Percentiles rank a stretch among this genome's conserved stretches.
Conservation (phyloP, 352 stramenopile species). For the Globisporangium heterothallicum region DNA sequence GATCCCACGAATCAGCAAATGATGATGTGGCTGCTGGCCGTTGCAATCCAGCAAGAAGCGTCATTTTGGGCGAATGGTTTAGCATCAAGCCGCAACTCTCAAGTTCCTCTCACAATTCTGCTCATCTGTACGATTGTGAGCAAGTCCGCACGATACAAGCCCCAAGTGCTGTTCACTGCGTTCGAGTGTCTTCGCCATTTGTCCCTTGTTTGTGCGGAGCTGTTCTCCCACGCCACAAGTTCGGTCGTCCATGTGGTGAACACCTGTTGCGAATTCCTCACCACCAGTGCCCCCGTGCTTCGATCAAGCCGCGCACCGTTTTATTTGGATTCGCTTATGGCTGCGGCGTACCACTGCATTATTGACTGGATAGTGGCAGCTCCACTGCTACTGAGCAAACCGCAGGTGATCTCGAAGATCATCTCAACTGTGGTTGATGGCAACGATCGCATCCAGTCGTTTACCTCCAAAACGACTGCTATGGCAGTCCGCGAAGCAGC, state of each 20-base stretch:
- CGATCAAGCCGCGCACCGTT: constrained; percentile 68
- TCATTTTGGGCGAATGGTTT: constrained; percentile 76
- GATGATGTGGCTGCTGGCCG: constrained; percentile 84
- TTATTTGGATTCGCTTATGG: constrained; percentile 82
- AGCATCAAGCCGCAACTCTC: constrained; percentile 76
- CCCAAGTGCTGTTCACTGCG: constrained; percentile 78
- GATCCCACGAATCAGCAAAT: constrained; percentile 88
- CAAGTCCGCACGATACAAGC: constrained; percentile 79
- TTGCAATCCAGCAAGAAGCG: constrained; percentile 85
- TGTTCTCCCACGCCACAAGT: constrained; percentile 70
- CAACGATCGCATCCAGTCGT: constrained; percentile 64
- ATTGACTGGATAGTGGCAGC: constrained; percentile 82
- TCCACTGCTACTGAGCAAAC: constrained; percentile 65
- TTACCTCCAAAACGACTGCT: constrained; percentile 39
- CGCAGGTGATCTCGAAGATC: constrained; percentile 72
- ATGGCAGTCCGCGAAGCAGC: constrained; percentile 64
- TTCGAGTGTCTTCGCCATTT: constrained; percentile 84
- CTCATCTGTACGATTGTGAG: constrained; percentile 79
- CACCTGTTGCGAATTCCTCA: constrained; percentile 83
- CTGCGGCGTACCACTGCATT: constrained; percentile 72
- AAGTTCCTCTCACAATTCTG: constrained; percentile 82
- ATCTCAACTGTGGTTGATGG: constrained; percentile 79
- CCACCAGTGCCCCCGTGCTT: constrained; percentile 65
- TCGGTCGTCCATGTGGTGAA: constrained; percentile 81
- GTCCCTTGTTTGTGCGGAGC: constrained; percentile 67